Evolutionary conservation across 2,329 filamentous ascomycete species (phyloP).

Genomic region (Penicillium sp.): DNA sequence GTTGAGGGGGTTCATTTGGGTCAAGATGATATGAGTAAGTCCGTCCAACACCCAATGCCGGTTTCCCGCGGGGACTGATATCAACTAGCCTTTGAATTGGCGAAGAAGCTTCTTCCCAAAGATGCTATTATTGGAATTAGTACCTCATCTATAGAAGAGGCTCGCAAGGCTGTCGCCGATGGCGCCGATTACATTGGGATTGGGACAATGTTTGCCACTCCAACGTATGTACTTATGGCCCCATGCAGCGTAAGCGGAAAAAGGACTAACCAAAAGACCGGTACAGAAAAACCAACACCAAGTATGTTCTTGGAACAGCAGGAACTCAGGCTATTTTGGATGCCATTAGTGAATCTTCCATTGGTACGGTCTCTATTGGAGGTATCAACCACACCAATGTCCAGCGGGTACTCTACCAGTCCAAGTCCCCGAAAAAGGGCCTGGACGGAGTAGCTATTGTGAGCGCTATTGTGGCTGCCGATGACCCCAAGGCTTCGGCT

Average conservation of each 20-base stretch:
- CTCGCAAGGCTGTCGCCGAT: conserved; percentile 66
- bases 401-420: conserved; percentile 72
- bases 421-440: conserved; percentile 54
- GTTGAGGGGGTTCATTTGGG: conserved; percentile 94
- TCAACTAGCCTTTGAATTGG: conserved; percentile 50
- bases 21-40: conserved; percentile 83
- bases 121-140: conserved; percentile 86
- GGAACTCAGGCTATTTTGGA: conserved; percentile 68
- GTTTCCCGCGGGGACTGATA: neutral
- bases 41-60: neutral
- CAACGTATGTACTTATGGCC: conserved; percentile 60
- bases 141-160: conserved; percentile 73
- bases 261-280: conserved; percentile 4
- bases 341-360: conserved; percentile 54
- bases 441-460: conserved; percentile 86
- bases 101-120: conserved; percentile 70
- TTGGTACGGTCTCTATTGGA: conserved; percentile 74
- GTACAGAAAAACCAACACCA: conserved; percentile 78
- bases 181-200: conserved; percentile 92
- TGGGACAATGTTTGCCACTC: conserved; percentile 83
- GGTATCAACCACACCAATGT: conserved; percentile 79
- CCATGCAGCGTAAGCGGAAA: neutral
- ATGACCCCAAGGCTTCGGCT: conserved; percentile 66
- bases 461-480: conserved; percentile 78
- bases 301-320: conserved; percentile 72